These are phyloP conservation scores for Stagonosporopsis tanaceti DNA, from an alignment of 2,329 filamentous ascomycete species.

Conservation along the genomic window DNA sequence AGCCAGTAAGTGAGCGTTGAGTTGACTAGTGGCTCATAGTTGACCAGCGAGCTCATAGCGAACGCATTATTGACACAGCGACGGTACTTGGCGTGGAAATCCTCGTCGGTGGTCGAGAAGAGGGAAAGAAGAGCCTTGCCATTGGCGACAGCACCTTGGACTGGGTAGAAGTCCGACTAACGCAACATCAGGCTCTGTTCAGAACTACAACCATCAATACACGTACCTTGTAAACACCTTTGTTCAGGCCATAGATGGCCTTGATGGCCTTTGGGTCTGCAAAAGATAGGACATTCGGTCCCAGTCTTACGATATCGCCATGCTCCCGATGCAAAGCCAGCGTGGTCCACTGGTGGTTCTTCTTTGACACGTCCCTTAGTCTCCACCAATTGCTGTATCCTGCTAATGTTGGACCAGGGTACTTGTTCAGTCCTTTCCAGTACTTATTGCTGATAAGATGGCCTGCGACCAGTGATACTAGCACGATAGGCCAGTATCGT, in stretches of 20 bases:
- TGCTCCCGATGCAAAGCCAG: slow-evolving; percentile 73
- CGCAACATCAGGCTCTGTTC: slow-evolving; percentile 5
- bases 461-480: slow-evolving; percentile 41
- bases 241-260: slow-evolving; percentile 81
- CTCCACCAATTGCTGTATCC: slow-evolving; percentile 77
- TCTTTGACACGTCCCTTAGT: slow-evolving; percentile 71
- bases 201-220: not conserved
- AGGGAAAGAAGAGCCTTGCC: slow-evolving; percentile 74
- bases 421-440: slow-evolving; percentile 69
- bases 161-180: slow-evolving; percentile 80
- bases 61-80: slow-evolving; percentile 80
- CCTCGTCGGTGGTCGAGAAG: slow-evolving; percentile 78
- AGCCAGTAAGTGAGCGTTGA: slow-evolving; percentile 77
- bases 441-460: slow-evolving; percentile 57
- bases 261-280: slow-evolving; percentile 76
- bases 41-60: slow-evolving; percentile 77
- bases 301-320: slow-evolving; percentile 77
- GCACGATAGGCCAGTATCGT: slow-evolving; percentile 54
- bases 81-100: slow-evolving; percentile 77
- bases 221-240: slow-evolving; percentile 77
- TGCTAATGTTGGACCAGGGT: slow-evolving; percentile 76
- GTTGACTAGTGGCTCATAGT: slow-evolving; percentile 83
- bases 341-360: slow-evolving; percentile 72
- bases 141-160: slow-evolving; percentile 76
- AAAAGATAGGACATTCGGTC: slow-evolving; percentile 78